Evolutionary conservation across 257 asterid genomes (phyloP).

Genomic region (Nicotiana paniculata): DNA sequence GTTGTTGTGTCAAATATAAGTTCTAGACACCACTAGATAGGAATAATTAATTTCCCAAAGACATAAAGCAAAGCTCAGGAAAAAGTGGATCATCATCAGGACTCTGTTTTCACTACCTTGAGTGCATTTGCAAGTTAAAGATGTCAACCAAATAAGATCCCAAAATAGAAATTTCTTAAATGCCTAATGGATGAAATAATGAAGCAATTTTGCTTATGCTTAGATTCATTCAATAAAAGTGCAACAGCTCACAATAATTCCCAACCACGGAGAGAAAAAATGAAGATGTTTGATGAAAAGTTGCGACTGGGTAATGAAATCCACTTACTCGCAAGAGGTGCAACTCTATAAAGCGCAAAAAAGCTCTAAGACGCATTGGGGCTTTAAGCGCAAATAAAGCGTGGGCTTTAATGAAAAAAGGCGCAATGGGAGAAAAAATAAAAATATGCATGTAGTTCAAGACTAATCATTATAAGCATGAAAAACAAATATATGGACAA

Average conservation of each 20-base stretch:
- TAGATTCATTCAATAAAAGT: not conserved
- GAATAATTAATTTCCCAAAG: not conserved
- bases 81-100: not conserved
- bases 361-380: no score
- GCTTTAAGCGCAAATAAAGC: no score
- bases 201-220: not conserved
- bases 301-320: not conserved
- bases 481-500: no score
- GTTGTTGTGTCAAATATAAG: not conserved
- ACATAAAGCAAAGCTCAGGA: not conserved
- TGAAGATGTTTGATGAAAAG: not conserved
- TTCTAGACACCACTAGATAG: not conserved
- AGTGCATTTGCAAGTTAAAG: not conserved
- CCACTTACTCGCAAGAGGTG: not conserved
- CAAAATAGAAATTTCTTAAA: not conserved
- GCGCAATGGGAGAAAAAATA: no score
- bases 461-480: no score
- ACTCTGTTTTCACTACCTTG: not conserved
- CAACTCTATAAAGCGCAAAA: not conserved
- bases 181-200: not conserved
- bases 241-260: not conserved
- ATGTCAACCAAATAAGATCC: not conserved
- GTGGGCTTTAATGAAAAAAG: no score
- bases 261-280: not conserved
- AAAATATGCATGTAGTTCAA: no score